These are phyloP conservation scores for Purshia tridentata DNA, from an alignment of 306 rosid genomes.

Conservation along the genomic window DNA sequence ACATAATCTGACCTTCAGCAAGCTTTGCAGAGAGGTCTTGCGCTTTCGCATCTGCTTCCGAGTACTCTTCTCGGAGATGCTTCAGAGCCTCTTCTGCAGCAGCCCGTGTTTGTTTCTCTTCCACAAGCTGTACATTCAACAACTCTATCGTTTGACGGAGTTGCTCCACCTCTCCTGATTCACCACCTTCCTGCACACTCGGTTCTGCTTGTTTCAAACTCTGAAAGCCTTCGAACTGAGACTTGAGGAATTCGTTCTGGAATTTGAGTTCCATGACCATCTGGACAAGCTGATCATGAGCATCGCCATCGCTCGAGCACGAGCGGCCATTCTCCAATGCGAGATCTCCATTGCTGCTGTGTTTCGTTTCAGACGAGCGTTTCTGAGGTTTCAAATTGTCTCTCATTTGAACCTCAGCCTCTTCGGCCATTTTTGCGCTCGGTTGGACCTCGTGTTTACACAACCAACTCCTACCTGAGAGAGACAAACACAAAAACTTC, in stretches of 20 bases:
- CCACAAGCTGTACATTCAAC: constrained; percentile 59
- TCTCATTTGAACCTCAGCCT: constrained; percentile 39
- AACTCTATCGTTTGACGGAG: constrained; percentile 54
- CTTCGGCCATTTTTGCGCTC: constrained; percentile 35
- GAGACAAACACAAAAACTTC: neutral
- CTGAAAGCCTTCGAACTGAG: constrained; percentile 62
- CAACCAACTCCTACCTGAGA: neutral
- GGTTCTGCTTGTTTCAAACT: constrained; percentile 31
- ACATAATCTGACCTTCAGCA: constrained; percentile 62
- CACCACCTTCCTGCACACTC: constrained; percentile 34
- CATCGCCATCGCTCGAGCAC: constrained; percentile 21
- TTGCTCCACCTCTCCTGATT: constrained; percentile 44
- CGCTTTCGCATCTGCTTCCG: constrained; percentile 78
- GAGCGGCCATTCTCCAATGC: constrained; percentile 39
- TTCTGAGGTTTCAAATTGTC: constrained; percentile 37
- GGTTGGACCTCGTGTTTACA: neutral
- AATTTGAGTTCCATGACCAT: constrained; percentile 61
- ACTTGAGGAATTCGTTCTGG: constrained; percentile 84
- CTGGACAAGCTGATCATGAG: constrained; percentile 62
- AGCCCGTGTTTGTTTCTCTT: constrained; percentile 76
- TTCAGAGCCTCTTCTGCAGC: constrained; percentile 89
- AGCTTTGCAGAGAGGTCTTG: constrained; percentile 81
- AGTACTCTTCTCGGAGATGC: constrained; percentile 65
- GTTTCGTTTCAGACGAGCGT: constrained; percentile 28
- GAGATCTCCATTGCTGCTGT: constrained; percentile 37